These are phyloP conservation scores for Plasmodium cynomolgi DNA, from an alignment of 169 alveolate genomes.

Conservation along the genomic window DNA sequence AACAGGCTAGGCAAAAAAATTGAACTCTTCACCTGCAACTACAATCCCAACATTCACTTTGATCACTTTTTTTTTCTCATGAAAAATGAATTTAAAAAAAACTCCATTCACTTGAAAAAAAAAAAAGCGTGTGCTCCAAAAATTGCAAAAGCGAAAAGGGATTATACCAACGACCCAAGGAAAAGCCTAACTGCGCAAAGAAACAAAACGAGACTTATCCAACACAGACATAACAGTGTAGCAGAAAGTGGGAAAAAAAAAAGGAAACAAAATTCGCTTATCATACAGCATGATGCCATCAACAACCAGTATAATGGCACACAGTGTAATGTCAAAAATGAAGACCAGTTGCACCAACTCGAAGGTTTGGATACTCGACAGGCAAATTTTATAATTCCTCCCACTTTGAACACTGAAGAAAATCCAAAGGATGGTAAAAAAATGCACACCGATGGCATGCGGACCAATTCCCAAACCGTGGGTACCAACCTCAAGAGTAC, in stretches of 20 bases:
- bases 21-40: slow-evolving; percentile 28
- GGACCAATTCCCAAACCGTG: background rate
- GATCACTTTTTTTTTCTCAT: slow-evolving; percentile 60
- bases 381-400: slow-evolving; percentile 15
- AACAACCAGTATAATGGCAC: background rate
- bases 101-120: slow-evolving; percentile 7
- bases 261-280: slow-evolving; percentile 13
- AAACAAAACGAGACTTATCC: background rate
- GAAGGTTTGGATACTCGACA: background rate
- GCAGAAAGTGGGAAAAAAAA: slow-evolving; percentile 11
- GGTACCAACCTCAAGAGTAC: slow-evolving; percentile 4
- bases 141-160: slow-evolving; percentile 23
- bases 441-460: background rate
- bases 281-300: slow-evolving; percentile 10
- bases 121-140: slow-evolving; percentile 22
- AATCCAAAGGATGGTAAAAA: slow-evolving; percentile 4
- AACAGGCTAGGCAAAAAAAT: slow-evolving; percentile 59
- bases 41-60: slow-evolving; percentile 54
- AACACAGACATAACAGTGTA: slow-evolving; percentile 16
- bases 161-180: background rate
- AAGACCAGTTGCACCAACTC: background rate
- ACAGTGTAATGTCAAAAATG: background rate
- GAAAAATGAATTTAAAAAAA: slow-evolving; percentile 69
- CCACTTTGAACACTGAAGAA: slow-evolving; percentile 6
- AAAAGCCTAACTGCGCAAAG: background rate